These are phyloP conservation scores for Lolium rigidum DNA, from an alignment of 176 grass and related monocot species.

Conservation along the genomic window DNA sequence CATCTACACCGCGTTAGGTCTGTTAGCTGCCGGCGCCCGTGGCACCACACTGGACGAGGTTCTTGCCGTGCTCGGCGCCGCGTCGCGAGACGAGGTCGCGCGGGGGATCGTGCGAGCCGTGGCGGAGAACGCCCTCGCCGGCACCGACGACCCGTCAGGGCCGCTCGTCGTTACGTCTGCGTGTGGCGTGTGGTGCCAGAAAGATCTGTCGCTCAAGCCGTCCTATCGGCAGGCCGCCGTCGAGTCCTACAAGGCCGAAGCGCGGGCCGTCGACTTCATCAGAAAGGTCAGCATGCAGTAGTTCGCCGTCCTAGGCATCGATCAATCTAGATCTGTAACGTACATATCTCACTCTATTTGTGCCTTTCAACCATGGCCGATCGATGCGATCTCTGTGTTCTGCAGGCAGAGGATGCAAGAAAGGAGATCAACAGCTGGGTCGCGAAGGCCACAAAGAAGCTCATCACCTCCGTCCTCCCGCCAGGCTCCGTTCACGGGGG, in stretches of 20 bases:
- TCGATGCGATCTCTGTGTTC: not conserved
- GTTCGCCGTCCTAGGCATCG: not conserved
- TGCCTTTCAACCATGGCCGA: not conserved
- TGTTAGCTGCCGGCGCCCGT: slow-evolving; percentile 3
- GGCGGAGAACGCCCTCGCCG: not conserved
- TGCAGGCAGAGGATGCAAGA: slow-evolving; percentile 11
- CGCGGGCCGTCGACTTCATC: slow-evolving; percentile 25
- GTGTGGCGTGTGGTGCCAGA: slow-evolving; percentile 40
- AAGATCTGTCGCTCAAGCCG: slow-evolving; percentile 24
- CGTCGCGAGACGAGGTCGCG: not conserved
- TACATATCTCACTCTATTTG: not conserved
- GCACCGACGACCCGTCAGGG: not conserved
- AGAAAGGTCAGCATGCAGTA: not conserved
- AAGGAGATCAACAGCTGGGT: slow-evolving; percentile 34
- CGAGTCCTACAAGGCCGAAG: slow-evolving; percentile 12
- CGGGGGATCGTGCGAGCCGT: not conserved
- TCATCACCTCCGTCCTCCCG: slow-evolving; percentile 41
- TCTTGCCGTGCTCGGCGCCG: slow-evolving; percentile 15
- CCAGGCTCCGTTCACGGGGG: not conserved
- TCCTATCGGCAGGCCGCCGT: not conserved
- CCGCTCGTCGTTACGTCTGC: slow-evolving; percentile 35
- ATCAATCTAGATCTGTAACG: not conserved
- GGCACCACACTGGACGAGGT: slow-evolving; percentile 19
- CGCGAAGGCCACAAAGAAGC: not conserved
- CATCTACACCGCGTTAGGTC: slow-evolving; percentile 6